Evolutionary conservation across 2,329 filamentous ascomycete species (phyloP).

Genomic region (Knoxdaviesia proteae): DNA sequence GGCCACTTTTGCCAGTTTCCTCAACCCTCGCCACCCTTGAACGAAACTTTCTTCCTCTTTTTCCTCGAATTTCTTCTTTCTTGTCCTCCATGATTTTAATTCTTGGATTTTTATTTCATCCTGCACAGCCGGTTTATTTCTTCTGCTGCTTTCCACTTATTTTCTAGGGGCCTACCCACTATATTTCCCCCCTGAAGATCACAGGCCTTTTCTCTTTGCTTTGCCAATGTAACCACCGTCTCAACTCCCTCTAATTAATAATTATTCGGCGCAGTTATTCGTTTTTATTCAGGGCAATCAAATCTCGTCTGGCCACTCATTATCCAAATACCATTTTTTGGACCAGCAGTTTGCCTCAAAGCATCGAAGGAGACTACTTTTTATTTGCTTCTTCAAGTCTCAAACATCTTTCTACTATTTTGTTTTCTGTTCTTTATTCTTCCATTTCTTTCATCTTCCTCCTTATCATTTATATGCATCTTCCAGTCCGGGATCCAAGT

Average conservation of each 20-base stretch:
- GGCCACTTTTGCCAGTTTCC: no score
- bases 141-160: not conserved
- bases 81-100: not conserved
- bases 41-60: no score
- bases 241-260: no score
- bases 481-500: slow-evolving; percentile 15
- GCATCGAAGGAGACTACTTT: no score
- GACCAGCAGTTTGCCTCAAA: no score
- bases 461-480: slow-evolving; percentile 23
- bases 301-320: no score
- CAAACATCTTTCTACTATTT: not conserved
- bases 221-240: not conserved
- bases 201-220: not conserved
- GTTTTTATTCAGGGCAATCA: no score
- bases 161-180: not conserved
- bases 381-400: no score
- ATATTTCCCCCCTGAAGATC: no score
- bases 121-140: not conserved
- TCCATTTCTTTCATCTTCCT: slow-evolving; percentile 7
- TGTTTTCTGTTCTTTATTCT: slow-evolving; percentile 5
- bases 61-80: not conserved
- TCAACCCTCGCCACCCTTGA: no score
- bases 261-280: no score
- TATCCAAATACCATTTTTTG: no score
- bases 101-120: not conserved